Base-by-base conservation (phyloP, 2,329 filamentous ascomycete species). In the Mariannaea elegans region DNA sequence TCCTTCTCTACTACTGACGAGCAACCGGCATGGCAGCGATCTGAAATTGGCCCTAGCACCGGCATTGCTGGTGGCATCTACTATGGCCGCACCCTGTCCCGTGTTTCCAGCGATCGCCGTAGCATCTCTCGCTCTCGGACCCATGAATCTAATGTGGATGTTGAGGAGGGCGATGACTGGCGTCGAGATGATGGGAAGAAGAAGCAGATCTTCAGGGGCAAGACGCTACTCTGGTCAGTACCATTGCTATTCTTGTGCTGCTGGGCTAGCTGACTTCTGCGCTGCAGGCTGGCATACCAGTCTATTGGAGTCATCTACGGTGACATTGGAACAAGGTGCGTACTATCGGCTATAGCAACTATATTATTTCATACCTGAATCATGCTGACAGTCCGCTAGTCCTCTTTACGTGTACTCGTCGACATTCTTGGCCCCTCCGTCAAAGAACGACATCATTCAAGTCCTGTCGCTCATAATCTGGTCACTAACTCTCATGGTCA, bases 321-420 rank as follows among this genome's bases (percentile, higher is more conserved):
- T n/a, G 87, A 90, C 63, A 88, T 90, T 66, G 87, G 87, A 54
- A 81, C 78, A 36, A 48, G 16, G 44, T 47, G 24, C 24, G 27
- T 21, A 21, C 44, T 9, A 7, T 47, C 12, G 8, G 18, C 24
- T n/a, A 16, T 47, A 18, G 44, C 7, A 21, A n/a, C 44, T 21
- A 13, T 34, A 48, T 34, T 36, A 16, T 34, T n/a, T n/a, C 12
- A 48, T 16, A 36, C 45, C 29, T 4, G 34, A 29, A 31, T 13
- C 16, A 48, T 48, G 13, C 31, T 48, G 10, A 47, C 7, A 34
- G 3, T 48, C 31, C 14, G 16, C 6, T 4, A 85, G 81, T 59
- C 87, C 87, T 10, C 82, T 90, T 13, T 90, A 90, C 65, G 87
- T 90, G 8, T 90, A 78, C 72, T 89, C 86, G 9, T 87, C 84